Base-by-base conservation (phyloP, 352 stramenopile genomes). In the Thalassiosira exigua region DNA sequence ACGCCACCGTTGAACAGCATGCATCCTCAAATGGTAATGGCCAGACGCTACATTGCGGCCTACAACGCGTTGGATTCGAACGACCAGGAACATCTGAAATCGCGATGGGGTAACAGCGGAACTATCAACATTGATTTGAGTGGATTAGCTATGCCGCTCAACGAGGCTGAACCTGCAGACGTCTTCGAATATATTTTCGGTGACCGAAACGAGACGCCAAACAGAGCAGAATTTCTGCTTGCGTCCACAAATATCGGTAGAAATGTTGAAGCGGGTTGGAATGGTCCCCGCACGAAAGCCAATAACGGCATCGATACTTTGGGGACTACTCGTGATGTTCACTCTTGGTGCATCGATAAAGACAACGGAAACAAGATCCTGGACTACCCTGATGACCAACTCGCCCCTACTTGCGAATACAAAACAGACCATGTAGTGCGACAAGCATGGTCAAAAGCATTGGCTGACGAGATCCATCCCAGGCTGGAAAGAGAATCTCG, bases 221-320 rank as follows among this genome's bases (percentile, higher is more conserved):
- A 46, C 9, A 46, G 36, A 46, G 36, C 36, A 46, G 7, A 46
- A 46, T 46, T 46, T 17, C 36, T 46, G 17, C 36, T 46, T 17
- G 36, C 36, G 36, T 17, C 36, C 9, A 46, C 36, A 9, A 17
- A 46, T 46, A 46, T 46, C 36, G 36, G 36, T 17, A 46, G 36
- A 46, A 17, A 17, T 9, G 17, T 46, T 9, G 36, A 46, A 46
- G 36, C 36, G 17, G 36, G 36, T 17, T 46, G 36, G 36, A 46
- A 46, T 46, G 36, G 36, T 46, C 36, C 36, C 36, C 36, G 36
- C 36, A 46, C 36, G 7, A 17, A 46, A 46, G 36, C 36, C 17
- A 46, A 46, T 46, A 46, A 46, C 36, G 36, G 36, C 9, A 46
- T 46, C 36, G 36, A 46, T 46, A 46, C 36, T 17, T 46, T 46